Evolutionary conservation across 208 protist genomes (phyloP).

Genomic region (Leishmania tarentolae): DNA sequence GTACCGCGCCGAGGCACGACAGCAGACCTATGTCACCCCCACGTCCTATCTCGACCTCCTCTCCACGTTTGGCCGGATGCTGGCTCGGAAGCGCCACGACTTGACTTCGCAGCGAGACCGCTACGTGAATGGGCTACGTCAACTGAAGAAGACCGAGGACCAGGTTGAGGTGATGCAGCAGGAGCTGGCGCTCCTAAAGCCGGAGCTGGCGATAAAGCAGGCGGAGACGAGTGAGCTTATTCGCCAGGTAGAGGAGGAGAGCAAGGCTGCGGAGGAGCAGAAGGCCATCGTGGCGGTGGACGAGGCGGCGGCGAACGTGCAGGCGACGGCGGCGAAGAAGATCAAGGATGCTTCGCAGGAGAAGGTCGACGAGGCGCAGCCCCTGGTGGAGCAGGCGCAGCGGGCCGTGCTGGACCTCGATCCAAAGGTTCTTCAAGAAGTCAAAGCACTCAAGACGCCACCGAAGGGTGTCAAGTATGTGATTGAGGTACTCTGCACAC

Average conservation of each 20-base stretch:
- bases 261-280: slow-evolving; percentile 84
- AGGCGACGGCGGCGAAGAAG: slow-evolving; percentile 88
- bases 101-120: slow-evolving; percentile 86
- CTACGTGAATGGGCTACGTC: slow-evolving; percentile 88
- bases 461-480: slow-evolving; percentile 95
- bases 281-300: slow-evolving; percentile 88
- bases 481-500: slow-evolving; percentile 91
- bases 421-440: slow-evolving; percentile 94
- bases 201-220: slow-evolving; percentile 92
- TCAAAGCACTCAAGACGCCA: slow-evolving; percentile 95
- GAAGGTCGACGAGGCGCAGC: slow-evolving; percentile 95
- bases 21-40: slow-evolving; percentile 95
- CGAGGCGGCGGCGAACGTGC: slow-evolving; percentile 90
- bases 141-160: slow-evolving; percentile 92
- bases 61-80: slow-evolving; percentile 88
- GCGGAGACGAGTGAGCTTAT: slow-evolving; percentile 89
- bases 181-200: slow-evolving; percentile 90
- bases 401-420: slow-evolving; percentile 93
- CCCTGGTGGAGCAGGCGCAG: slow-evolving; percentile 94
- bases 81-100: slow-evolving; percentile 84
- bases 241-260: slow-evolving; percentile 85
- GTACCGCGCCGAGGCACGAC: slow-evolving; percentile 90
- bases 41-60: slow-evolving; percentile 97
- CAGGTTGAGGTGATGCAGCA: slow-evolving; percentile 96
- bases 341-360: slow-evolving; percentile 96